Base-by-base conservation (phyloP, 2,329 filamentous ascomycete species). In the Diaporthe eres region DNA sequence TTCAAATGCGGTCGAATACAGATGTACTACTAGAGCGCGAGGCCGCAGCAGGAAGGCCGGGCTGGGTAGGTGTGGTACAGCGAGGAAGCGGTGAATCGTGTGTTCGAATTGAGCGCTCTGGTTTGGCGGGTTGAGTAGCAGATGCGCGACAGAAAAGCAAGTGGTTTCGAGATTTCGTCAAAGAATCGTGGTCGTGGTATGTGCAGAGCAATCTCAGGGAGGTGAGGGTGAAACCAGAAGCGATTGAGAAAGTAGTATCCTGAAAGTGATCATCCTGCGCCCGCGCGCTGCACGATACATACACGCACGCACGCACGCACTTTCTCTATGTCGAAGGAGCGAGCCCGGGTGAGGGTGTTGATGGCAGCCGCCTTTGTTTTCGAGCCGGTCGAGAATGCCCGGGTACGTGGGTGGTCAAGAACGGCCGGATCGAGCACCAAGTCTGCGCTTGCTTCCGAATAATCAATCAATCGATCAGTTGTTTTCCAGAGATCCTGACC, bases 261-360 rank as follows among this genome's bases (percentile, higher is more conserved):
- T 74, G 63, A 74, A 71, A 71, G 51, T 71, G 63, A 74, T 42
- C 70, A 77, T 77, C 70, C 70, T 75, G 76, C 70, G 76, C 70
- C 39, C 42, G 72, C 75, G 73, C 75, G 72, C 73, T 75, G 75
- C 76, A 76, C 65, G 65, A 70, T 39, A 70, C 65, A 70, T 25
- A 70, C 31, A 70, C 65, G 28, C 63, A 34, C 42, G 10, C 61
- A 67, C 63, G 34, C 47, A 53, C 65, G n/a, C 65, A 44, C 65
- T 31, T 44, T 34, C 63, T 25, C 60, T 57, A 44, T 25, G 25
- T 31, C 25, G 49, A 61, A 42, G 39, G 58, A 28, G 15, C 61
- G 37, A 74, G 51, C 25, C 51, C 51, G 2, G 28, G 37, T 25
- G 58, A 55, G 10, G 63, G 61, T 49, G 67, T 76, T 58, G 60